Percentiles rank a stretch among this genome's conserved stretches.
phyloP scores from a whole-genome alignment of 2,329 filamentous ascomycete species.

The Chaetoscypha palmicola region DNA sequence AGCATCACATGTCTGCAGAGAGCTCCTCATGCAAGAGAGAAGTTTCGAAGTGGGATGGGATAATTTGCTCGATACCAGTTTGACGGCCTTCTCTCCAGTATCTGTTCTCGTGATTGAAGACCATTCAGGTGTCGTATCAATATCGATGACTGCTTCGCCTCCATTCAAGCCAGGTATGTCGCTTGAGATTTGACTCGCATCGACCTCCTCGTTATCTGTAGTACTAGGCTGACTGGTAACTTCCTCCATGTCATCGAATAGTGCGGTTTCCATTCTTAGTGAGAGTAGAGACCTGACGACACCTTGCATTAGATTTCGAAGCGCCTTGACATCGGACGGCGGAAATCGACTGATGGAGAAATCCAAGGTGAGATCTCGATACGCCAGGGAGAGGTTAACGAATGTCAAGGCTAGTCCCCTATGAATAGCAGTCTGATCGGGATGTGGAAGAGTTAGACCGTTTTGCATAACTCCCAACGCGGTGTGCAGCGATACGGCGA shows the following conservation, averaged over 20 bases:
- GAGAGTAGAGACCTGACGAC: slow-evolving; percentile 48
- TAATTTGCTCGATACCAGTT: slow-evolving; percentile 33
- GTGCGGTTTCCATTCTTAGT: slow-evolving; percentile 41
- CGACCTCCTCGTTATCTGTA: not conserved
- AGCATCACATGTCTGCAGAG: slow-evolving; percentile 42
- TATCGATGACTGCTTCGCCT: slow-evolving; percentile 32
- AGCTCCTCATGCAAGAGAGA: slow-evolving; percentile 39
- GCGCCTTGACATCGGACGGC: slow-evolving; percentile 41
- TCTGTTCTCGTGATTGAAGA: slow-evolving; percentile 23
- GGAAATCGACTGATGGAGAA: slow-evolving; percentile 48
- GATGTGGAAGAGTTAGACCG: slow-evolving; percentile 34
- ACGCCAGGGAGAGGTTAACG: slow-evolving; percentile 48
- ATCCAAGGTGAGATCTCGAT: slow-evolving; percentile 50
- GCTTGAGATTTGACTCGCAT: too few relatives aligned
- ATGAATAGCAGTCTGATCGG: slow-evolving; percentile 32
- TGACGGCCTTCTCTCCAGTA: slow-evolving; percentile 27
- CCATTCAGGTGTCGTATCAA: slow-evolving; percentile 27
- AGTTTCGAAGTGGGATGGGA: slow-evolving; percentile 41
- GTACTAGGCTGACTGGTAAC: not conserved
- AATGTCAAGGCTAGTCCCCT: slow-evolving; percentile 44
- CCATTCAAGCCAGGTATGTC: not conserved
- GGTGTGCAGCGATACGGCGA: slow-evolving; percentile 42
- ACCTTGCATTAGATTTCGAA: slow-evolving; percentile 49
- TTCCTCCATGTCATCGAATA: slow-evolving; percentile 35
- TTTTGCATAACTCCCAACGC: slow-evolving; percentile 41